Base-by-base conservation (phyloP, 805 yeast genomes). In the Sugiyamaella chiloensis region DNA sequence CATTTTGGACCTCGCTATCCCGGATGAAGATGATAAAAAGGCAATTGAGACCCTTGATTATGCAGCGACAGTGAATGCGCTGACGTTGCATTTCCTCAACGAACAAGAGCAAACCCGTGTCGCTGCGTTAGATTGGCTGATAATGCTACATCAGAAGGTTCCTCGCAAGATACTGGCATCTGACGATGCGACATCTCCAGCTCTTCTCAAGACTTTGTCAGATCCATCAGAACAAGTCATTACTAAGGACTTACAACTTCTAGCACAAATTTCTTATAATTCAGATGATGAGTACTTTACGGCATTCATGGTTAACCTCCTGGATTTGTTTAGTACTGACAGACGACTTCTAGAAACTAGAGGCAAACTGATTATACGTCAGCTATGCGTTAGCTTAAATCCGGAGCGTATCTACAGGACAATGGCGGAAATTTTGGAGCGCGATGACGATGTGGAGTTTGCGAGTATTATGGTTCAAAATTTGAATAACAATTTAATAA, bases 81-180 rank as follows among this genome's bases (percentile, higher is more conserved):
- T 91, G 47, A 82, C 87, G 2, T 62, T 80, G 34, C 95, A 89
- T 60, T 81, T 85, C 52, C 66, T 80, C 49, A 81, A 79, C 53
- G 87, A 85, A 45, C 83, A 86, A 56, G 96, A 88, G 52, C 80
- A 82, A 24, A 85, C 96, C 0, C 75, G 93, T 50, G 74, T 88
- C 27, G 87, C 95, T 0, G 83, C 93, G 20, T 69, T 93, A 29
- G 96, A 90, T 54, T 93, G 99, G 99, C 71, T 93, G 26, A 80
- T 81, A 12, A 79, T 87, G 75, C 72, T 93, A 34, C 91, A 89
- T 60, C 74, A 79, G 23, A 83, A 83, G 55, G 83, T 83, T 17
- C 84, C 85, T 2, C 66, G 70, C 32, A 74, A 78, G 50, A 71
- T 82, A 29, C 61, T 81, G 23, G 62, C 64, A 19, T 57, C 63